Base-by-base conservation (phyloP, 2,329 filamentous ascomycete genomes). In the Pseudogymnoascus pannorum region DNA sequence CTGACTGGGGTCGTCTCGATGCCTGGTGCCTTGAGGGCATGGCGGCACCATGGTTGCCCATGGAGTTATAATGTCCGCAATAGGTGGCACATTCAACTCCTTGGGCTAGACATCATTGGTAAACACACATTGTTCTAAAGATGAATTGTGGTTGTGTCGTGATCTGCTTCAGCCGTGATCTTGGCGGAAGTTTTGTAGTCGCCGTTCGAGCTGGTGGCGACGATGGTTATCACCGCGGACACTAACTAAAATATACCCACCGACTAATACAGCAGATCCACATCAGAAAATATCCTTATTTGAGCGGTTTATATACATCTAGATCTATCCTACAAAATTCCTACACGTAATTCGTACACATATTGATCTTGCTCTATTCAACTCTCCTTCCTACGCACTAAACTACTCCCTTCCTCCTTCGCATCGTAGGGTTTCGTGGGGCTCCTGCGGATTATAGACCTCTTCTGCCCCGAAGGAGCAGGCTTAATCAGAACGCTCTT, bases 321-420 rank as follows among this genome's bases (percentile, higher is more conserved):
- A 54, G 29, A 54, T 31, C 48, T 54, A 54, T 54, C 26, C 48
- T 54, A 54, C 48, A 54, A 20, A 31, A 20, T 20, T 54, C 26
- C 11, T 54, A 54, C 48, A 54, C 48, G 48, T 54, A 54, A 54
- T 54, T 54, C 48, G 48, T 54, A 54, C 48, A 54, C n/a, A 54
- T 54, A 14, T 33, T 31, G 31, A 54, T 18, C 9, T 31, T 26
- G 1, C n/a, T 16, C 11, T 31, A 9, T 20, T 54, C 26, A 54
- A 20, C 26, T 54, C 26, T 54, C 48, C 48, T 33, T 54, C 16
- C 48, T 54, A 3, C 48, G 48, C 16, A 54, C 48, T 33, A 54
- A 54, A 54, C 48, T 54, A 8, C 48, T 54, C 48, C 48, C 48
- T 11, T 54, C 48, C 5, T 54, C 48, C 26, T 54, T 31, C 11